Evolutionary conservation across 2,329 filamentous ascomycete genomes (phyloP).

Genomic region (Bipolaris gigantea): DNA sequence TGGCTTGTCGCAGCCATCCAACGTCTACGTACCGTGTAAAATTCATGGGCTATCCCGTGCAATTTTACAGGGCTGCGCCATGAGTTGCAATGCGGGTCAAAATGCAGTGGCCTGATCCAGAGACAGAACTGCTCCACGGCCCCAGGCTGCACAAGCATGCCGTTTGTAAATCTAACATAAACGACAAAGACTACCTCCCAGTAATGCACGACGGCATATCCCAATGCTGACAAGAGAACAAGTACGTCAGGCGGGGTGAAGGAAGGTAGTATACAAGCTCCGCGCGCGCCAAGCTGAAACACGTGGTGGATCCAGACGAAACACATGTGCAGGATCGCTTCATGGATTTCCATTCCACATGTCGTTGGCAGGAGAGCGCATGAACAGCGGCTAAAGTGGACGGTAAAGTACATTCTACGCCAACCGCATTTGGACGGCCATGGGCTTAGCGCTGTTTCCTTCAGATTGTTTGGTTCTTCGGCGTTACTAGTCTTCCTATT

Average conservation of each 20-base stretch:
- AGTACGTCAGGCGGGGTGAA: neutral
- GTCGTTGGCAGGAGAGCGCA: neutral
- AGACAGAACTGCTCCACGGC: neutral
- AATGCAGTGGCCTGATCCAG: neutral
- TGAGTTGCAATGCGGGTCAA: constrained; percentile 6
- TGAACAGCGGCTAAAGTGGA: neutral
- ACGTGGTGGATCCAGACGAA: constrained; percentile 23
- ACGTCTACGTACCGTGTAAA: neutral
- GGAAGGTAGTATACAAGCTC: neutral
- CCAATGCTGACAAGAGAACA: neutral
- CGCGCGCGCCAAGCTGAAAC: constrained; percentile 21
- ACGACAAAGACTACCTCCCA: neutral
- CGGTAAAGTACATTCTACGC: neutral
- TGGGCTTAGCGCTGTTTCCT: neutral
- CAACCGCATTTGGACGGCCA: neutral
- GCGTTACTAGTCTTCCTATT: neutral
- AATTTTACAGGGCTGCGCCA: constrained; percentile 12
- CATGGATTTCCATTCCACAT: constrained; percentile 10
- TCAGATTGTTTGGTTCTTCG: neutral
- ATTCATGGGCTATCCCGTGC: constrained; percentile 6
- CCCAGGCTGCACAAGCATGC: neutral
- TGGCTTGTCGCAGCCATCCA: neutral
- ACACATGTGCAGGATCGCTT: constrained; percentile 26
- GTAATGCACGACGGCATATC: neutral
- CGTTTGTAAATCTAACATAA: neutral